phyloP scores from a whole-genome alignment of 2,329 filamentous ascomycete species.

The Beauveria scarabaeidicola region DNA sequence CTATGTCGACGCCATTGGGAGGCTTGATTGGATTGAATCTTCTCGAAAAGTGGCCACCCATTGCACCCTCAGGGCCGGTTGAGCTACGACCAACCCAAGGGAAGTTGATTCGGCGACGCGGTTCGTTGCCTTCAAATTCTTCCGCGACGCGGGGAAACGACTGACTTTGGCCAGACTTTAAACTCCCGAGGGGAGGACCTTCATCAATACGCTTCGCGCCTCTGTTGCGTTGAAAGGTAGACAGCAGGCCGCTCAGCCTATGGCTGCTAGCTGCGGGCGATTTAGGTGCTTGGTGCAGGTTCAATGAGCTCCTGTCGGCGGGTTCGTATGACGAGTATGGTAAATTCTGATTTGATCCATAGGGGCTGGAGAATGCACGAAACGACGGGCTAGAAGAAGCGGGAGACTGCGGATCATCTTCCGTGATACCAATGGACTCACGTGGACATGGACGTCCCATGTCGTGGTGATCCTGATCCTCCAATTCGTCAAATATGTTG shows the following conservation, averaged over 20 bases:
- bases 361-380: constrained; percentile 53
- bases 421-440: constrained; percentile 21
- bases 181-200: constrained; percentile 52
- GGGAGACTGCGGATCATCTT: constrained; percentile 50
- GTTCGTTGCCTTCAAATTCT: constrained; percentile 43
- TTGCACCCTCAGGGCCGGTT: constrained; percentile 32
- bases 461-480: constrained; percentile 48
- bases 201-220: constrained; percentile 47
- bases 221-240: constrained; percentile 53
- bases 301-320: constrained; percentile 36
- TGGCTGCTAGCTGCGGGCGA: constrained; percentile 23
- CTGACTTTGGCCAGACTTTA: constrained; percentile 66
- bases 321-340: constrained; percentile 45
- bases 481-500: constrained; percentile 51
- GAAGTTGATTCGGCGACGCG: constrained; percentile 50
- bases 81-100: constrained; percentile 53
- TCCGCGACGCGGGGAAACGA: constrained; percentile 61
- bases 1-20: constrained; percentile 44
- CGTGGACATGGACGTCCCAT: constrained; percentile 25
- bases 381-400: constrained; percentile 49
- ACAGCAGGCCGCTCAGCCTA: constrained; percentile 44
- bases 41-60: constrained; percentile 25
- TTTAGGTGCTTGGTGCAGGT: constrained; percentile 31
- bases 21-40: constrained; percentile 42
- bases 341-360: constrained; percentile 50